Percentiles rank a stretch among this genome's conserved stretches.
Conservation (phyloP, 768 basidiomycete genomes). For the Pleurotus ostreatus region DNA sequence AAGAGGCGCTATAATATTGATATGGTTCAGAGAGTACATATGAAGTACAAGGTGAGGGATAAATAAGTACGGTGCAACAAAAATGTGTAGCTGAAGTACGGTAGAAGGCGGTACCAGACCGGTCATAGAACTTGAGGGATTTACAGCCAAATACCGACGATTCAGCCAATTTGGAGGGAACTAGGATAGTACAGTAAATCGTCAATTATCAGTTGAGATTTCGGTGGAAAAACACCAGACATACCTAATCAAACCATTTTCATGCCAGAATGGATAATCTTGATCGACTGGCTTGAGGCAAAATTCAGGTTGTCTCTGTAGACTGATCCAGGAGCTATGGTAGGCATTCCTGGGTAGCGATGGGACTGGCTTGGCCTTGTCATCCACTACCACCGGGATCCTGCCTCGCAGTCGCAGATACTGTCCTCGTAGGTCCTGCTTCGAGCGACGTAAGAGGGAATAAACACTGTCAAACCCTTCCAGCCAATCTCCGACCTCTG, state of each 20-base stretch:
- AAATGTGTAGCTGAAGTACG: no score
- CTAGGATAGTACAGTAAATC: no score
- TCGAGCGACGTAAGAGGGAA: background rate
- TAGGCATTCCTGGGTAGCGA: slow-evolving; percentile 16
- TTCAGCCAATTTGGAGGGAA: no score
- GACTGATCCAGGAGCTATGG: slow-evolving; percentile 11
- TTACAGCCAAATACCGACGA: no score
- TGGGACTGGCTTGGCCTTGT: slow-evolving; percentile 9
- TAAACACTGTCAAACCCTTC: slow-evolving; percentile 16
- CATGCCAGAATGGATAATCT: background rate
- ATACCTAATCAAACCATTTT: background rate
- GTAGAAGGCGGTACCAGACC: no score
- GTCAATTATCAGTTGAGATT: no score
- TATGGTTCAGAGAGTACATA: no score
- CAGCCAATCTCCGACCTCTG: slow-evolving; percentile 13
- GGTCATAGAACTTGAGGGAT: no score
- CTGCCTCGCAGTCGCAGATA: slow-evolving; percentile 8
- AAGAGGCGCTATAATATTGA: no score
- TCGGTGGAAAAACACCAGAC: no score
- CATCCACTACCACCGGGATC: background rate
- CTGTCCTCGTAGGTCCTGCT: slow-evolving; percentile 8
- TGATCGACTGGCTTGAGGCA: background rate
- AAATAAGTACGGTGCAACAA: no score
- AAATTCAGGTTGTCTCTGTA: background rate
- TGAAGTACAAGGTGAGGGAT: no score